Evolutionary conservation across 2,329 filamentous ascomycete genomes (phyloP).

Genomic region (Cladobotryum mycophilum): DNA sequence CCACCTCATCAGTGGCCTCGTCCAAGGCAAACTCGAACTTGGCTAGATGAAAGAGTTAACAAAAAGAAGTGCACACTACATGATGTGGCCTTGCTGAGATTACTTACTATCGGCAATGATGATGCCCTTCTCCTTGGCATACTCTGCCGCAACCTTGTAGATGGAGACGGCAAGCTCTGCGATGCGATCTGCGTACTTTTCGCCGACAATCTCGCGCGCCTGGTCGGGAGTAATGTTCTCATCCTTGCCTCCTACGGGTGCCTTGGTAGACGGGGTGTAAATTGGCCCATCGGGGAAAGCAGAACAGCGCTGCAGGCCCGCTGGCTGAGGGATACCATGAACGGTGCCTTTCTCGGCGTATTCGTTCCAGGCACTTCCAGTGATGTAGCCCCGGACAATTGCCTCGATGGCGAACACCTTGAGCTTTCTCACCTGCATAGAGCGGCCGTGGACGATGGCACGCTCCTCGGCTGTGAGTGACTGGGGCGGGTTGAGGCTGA

Average conservation of each 20-base stretch:
- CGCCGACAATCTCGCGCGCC: slow-evolving; percentile 40
- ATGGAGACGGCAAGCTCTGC: slow-evolving; percentile 26
- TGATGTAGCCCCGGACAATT: slow-evolving; percentile 77
- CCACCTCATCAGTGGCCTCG: slow-evolving; percentile 36
- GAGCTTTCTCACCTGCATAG: slow-evolving; percentile 66
- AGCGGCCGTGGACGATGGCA: slow-evolving; percentile 53
- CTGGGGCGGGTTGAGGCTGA: slow-evolving; percentile 38
- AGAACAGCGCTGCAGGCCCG: slow-evolving; percentile 64
- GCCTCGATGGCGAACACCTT: slow-evolving; percentile 21
- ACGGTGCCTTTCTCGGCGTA: slow-evolving; percentile 66
- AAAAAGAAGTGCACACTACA: not conserved
- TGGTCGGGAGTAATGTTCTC: slow-evolving; percentile 75
- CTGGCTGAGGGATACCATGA: slow-evolving; percentile 65
- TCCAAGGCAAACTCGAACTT: slow-evolving; percentile 43
- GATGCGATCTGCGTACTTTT: slow-evolving; percentile 26
- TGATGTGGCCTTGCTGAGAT: slow-evolving; percentile 12
- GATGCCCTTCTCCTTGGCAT: slow-evolving; percentile 43
- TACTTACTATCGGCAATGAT: slow-evolving; percentile 33
- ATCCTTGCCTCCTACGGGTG: slow-evolving; percentile 68
- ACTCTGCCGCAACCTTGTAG: slow-evolving; percentile 46
- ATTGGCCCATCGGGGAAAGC: slow-evolving; percentile 60
- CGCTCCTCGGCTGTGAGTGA: slow-evolving; percentile 38
- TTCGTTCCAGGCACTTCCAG: slow-evolving; percentile 77
- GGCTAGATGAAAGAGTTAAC: slow-evolving; percentile 3
- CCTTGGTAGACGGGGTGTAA: slow-evolving; percentile 72